Percentiles rank a stretch among this genome's conserved stretches.
Evolutionary conservation across 1,139 yeast species (phyloP).

Genomic region (Kurtzmaniella quercitrusa): DNA sequence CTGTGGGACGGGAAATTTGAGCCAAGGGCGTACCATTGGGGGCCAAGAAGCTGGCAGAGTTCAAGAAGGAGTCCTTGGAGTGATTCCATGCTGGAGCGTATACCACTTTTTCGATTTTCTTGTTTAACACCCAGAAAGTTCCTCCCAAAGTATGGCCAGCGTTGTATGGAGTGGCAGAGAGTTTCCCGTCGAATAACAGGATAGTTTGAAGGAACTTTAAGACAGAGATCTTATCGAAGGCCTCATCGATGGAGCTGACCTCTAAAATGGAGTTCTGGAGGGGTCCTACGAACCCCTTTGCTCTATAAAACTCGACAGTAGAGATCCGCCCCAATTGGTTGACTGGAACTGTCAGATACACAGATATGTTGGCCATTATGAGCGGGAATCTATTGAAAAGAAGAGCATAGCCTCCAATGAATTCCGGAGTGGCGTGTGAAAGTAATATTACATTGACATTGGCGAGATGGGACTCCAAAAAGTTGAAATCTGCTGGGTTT

Average conservation of each 20-base stretch:
- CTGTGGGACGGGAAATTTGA: conserved; percentile 73
- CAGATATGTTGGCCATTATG: conserved; percentile 61
- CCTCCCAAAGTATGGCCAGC: conserved; percentile 97
- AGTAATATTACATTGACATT: conserved; percentile 65
- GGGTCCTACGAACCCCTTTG: conserved; percentile 75
- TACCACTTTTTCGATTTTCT: conserved; percentile 71
- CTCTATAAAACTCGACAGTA: conserved; percentile 74
- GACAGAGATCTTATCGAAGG: conserved; percentile 65
- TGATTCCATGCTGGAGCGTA: conserved; percentile 97
- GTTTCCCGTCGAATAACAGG: conserved; percentile 54
- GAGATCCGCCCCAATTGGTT: conserved; percentile 81
- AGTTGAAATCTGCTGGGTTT: conserved; percentile 30
- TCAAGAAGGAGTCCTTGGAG: conserved; percentile 78
- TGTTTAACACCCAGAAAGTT: conserved; percentile 73
- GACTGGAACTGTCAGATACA: conserved; percentile 85
- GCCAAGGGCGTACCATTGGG: conserved; percentile 52
- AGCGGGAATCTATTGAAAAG: conserved; percentile 60
- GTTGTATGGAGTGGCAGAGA: conserved; percentile 75
- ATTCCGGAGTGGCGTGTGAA: conserved; percentile 83
- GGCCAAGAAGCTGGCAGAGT: conserved; percentile 68
- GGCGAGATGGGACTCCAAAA: conserved; percentile 42
- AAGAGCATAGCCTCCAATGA: conserved; percentile 74
- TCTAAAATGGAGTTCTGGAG: conserved; percentile 57
- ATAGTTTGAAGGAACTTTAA: conserved; percentile 79
- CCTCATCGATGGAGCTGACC: conserved; percentile 70